Base-by-base conservation (phyloP, 352 stramenopile genomes). In the Globisporangium okanoganense region DNA sequence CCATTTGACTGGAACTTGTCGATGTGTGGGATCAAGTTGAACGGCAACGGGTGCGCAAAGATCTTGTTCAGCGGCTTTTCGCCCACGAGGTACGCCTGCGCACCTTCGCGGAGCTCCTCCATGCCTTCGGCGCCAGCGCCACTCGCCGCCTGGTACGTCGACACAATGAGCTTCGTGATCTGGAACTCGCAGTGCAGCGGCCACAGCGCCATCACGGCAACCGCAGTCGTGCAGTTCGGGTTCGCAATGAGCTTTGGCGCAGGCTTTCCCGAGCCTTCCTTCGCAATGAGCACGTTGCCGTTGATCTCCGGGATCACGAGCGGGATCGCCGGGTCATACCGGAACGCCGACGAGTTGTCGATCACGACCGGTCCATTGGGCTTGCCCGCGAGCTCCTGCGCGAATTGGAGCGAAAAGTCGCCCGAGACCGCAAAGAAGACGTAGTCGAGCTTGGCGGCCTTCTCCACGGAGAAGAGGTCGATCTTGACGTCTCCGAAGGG, bases 1-100 rank as follows among this genome's bases (percentile, higher is more conserved):
- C 95, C 91, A 71, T 99, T 99, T 10, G 96, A 86, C 78, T 99
- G 96, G 71, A 99, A 99, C 72, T 98, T 98, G 77, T 99, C 97
- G 75, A 99, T 99, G 74, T 99, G 97, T 43, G 97, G 97, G 73
- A 99, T 99, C 22, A 99, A 87, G 80, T 99, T 99, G 78, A 99
- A 99, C 16, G 96, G 92, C 54, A 99, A 72, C 50, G 96, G 95
- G 80, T 99, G 95, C 36, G 95, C 92, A 78, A 99, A 99, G 9
- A 98, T 82, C 67, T 97, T 96, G 74, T 98, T 88, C 38, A 81
- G 70, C 25, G 86, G 68, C 3, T 74, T 62, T 66, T 97, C 75
- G 60, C 92, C 88, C 7, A 61, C 81, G 36, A 96, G 64, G 49
- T 89, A 77, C 31, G 86, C 85, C n/a, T 77, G 79, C 27, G 78